These are phyloP conservation scores for Aegle marmelos DNA, from an alignment of 345 rosid species.

Conservation along the genomic window DNA sequence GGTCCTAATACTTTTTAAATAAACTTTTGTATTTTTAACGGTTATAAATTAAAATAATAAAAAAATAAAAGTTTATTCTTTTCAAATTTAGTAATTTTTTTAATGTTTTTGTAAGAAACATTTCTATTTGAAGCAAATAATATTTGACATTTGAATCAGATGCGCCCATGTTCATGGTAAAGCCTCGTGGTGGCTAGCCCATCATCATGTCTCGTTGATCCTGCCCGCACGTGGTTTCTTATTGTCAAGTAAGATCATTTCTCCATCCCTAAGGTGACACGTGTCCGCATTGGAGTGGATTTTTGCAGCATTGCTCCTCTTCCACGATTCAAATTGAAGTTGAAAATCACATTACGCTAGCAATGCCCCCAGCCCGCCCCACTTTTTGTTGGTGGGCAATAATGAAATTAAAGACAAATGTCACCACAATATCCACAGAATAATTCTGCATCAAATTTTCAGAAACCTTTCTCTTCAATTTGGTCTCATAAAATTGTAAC, in stretches of 20 bases:
- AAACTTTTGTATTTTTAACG: too few relatives aligned
- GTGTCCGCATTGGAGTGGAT: conserved; percentile 1
- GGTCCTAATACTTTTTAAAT: too few relatives aligned
- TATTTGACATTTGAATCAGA: background rate
- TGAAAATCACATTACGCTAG: background rate
- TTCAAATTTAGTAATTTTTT: too few relatives aligned
- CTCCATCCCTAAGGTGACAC: conserved; percentile 17
- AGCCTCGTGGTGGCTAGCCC: background rate
- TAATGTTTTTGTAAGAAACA: too few relatives aligned
- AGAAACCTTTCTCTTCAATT: background rate
- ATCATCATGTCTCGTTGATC: background rate
- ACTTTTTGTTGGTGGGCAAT: background rate
- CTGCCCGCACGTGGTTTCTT: background rate
- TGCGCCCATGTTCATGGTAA: background rate
- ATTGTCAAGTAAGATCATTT: background rate
- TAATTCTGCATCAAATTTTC: background rate
- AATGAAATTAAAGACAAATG: background rate
- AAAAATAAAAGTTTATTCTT: too few relatives aligned
- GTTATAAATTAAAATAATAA: too few relatives aligned
- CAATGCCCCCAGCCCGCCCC: too few relatives aligned
- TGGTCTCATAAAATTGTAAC: conserved; percentile 17
- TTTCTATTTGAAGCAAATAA: too few relatives aligned
- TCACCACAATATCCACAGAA: background rate
- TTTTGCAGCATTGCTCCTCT: too few relatives aligned
- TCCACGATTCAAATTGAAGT: background rate